Percentiles rank a stretch among this genome's conserved stretches.
Conservation (phyloP, 345 rosid genomes). For the Lenwebbia sp. region DNA sequence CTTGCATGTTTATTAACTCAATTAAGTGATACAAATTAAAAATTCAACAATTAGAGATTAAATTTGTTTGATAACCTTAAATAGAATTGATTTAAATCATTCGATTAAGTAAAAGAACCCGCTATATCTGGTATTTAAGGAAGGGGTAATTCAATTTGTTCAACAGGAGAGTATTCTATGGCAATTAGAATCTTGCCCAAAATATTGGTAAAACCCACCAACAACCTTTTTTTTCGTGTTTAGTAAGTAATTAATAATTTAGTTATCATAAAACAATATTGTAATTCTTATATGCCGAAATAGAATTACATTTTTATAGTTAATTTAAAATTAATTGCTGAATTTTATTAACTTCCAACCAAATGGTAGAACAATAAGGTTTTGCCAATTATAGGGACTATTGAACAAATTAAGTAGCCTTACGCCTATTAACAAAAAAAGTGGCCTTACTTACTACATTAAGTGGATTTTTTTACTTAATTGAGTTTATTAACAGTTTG, state of each 20-base stretch:
- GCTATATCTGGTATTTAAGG: neutral
- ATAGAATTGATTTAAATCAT: neutral
- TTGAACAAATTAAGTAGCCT: neutral
- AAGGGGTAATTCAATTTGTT: neutral
- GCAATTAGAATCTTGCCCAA: neutral
- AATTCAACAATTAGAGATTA: neutral
- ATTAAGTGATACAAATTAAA: neutral
- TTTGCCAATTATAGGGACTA: neutral
- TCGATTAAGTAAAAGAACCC: neutral
- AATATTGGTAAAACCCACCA: neutral
- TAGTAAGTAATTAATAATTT: neutral
- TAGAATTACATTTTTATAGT: neutral
- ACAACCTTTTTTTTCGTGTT: neutral
- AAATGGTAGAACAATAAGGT: neutral
- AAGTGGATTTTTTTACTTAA: neutral
- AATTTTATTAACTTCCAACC: neutral
- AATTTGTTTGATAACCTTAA: neutral
- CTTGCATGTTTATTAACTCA: neutral
- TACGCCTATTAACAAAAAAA: no score
- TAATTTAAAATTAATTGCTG: neutral
- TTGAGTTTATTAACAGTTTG: neutral
- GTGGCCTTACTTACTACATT: neutral
- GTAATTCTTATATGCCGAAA: neutral
- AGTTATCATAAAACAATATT: neutral
- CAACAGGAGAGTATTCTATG: neutral